phyloP scores from a whole-genome alignment of 306 rosid genomes.

The Heteromeles arbutifolia region DNA sequence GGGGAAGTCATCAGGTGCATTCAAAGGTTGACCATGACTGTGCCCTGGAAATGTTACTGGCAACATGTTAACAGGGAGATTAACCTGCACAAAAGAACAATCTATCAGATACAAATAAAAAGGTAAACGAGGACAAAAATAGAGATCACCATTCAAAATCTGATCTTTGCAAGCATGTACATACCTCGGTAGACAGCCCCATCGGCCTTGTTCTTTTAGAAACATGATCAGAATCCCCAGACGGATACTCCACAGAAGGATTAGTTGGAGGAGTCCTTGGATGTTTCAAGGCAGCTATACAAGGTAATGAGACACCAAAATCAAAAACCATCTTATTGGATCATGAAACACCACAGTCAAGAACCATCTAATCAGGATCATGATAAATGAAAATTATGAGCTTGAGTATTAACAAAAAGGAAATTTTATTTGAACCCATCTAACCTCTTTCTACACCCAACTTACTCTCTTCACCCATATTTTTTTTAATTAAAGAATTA shows the following conservation, averaged over 20 bases:
- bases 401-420: constrained; percentile 12
- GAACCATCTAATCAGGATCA: constrained; percentile 3
- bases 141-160: not conserved
- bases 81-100: constrained; percentile 50
- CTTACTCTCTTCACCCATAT: no score
- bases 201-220: constrained; percentile 83
- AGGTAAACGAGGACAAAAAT: not conserved
- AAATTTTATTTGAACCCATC: no score
- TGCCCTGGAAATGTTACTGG: constrained; percentile 75
- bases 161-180: constrained; percentile 1
- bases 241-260: constrained; percentile 81
- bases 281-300: constrained; percentile 85
- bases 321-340: constrained; percentile 9
- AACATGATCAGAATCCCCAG: constrained; percentile 90
- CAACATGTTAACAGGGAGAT: constrained; percentile 86
- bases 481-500: no score
- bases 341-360: constrained; percentile 15
- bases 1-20: constrained; percentile 84
- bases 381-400: constrained; percentile 3
- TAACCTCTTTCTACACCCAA: no score
- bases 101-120: not conserved
- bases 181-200: constrained; percentile 87
- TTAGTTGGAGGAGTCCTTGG: constrained; percentile 95
- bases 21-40: constrained; percentile 67
- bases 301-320: constrained; percentile 20